Evolutionary conservation across 257 asterid genomes (phyloP), one percentile per base, ranked within the genome.

Genomic region (Lithospermum erythrorhizon): DNA sequence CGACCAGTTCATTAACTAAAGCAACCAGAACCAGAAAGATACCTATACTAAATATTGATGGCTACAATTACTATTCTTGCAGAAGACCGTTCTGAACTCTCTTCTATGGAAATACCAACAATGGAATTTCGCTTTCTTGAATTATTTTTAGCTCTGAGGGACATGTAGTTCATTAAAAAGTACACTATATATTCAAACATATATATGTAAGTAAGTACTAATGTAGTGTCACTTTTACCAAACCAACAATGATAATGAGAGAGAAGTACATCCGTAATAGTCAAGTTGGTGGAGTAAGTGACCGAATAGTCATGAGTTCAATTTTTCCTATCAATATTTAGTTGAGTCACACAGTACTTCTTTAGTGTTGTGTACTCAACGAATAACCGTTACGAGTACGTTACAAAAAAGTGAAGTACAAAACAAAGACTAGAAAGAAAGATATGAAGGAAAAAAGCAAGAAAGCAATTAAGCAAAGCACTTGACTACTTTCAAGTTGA

Each of bases 31-130:
- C 5, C 21, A 70, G 66, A 70, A 64, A 70, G 76, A 68, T 67
- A 77, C 79, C 82, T 27, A 57, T 32, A 64, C 61, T 73, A 11
- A 20, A 73, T 75, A 58, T 52, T 72, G 57, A 65, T 27, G 53
- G 67, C 57, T 53, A 53, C 27, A 27, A 47, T 58, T 62, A 65
- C 71, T 63, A 21, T 19, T 9, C n/a, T 56, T 59, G 58, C 55
- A 66, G 68, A 55, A 66, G 68, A 55, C 70, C 65, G 58, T 66
- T 58, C 59, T 70, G 73, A 62, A 67, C 37, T 22, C 18, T 53
- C 58, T 61, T 18, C 56, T 0, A 0, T 52, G 47, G 9, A 35
- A 18, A 18, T 6, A 64, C 48, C 53, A 29, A 27, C 23, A 22
- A 55, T 25, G 49, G 16, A 55, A 27, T 10, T 7, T 21, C 24